These are phyloP conservation scores for Hippophae rhamnoides DNA, from an alignment of 306 rosid species.

Conservation along the genomic window DNA sequence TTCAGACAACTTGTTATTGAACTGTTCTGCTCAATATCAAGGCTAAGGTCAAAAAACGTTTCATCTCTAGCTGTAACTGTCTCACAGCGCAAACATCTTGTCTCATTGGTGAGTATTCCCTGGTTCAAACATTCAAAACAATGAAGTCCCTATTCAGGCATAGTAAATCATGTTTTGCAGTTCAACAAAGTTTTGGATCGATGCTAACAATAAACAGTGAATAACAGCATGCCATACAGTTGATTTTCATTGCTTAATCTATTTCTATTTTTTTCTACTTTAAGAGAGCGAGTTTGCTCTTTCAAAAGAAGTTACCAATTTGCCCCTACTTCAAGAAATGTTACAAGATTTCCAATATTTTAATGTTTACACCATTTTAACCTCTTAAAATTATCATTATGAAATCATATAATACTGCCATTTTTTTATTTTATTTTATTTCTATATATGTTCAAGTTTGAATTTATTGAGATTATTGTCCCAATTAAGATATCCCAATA, in stretches of 20 bases:
- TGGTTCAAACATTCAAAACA: conserved; percentile 34
- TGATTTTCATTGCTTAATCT: not conserved
- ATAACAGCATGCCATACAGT: not conserved
- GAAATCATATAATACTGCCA: no score
- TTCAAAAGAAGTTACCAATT: no score
- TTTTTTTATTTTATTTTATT: no score
- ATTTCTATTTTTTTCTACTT: no score
- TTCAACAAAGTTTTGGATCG: not conserved
- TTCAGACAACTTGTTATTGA: conserved; percentile 98
- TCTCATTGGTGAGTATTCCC: conserved; percentile 99
- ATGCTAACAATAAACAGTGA: not conserved
- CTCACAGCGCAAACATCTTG: conserved; percentile 95
- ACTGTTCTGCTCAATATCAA: conserved; percentile 97
- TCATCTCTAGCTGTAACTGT: conserved; percentile 97
- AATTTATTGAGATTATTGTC: no score
- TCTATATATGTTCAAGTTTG: no score
- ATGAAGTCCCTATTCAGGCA: conserved; percentile 19
- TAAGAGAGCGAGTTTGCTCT: no score
- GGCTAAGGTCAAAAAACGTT: conserved; percentile 92
- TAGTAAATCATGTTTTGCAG: not conserved
- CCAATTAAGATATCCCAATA: no score
- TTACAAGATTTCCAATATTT: no score
- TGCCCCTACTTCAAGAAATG: no score
- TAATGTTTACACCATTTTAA: no score
- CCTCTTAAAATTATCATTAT: no score